Base-by-base conservation (phyloP, 179 eudicot species). In the Spergularia azorica region DNA sequence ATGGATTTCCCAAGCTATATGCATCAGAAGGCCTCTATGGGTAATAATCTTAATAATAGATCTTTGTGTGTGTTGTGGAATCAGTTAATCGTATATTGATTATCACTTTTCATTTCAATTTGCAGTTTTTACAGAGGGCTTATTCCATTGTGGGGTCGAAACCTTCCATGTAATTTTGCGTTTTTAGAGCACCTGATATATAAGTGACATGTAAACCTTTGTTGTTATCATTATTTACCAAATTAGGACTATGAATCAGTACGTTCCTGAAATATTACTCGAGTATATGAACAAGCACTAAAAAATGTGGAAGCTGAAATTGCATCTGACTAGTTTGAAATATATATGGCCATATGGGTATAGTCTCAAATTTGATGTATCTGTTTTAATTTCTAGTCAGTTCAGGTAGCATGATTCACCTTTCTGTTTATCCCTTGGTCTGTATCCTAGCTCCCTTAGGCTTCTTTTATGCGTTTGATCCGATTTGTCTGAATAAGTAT, bases 91-190 rank as follows among this genome's bases (percentile, higher is more conserved):
- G 60, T 69, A 67, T 74, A 62, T 64, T 80, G 51, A 76, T 58
- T 51, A 43, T 18, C 74, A n/a, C n/a, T 77, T 75, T 77, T 50
- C 61, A 76, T 76, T 58, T 80, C 66, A n/a, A 52, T 63, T 79
- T 87, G 83, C 97, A 93, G 96, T 72, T 93, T 91, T 68, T 93
- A 93, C 86, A 85, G 85, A 84, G 97, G 96, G 54, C 88, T 93
- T 72, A 63, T 91, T 90, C 94, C 96, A 70, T 89, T 90, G 50
- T 91, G 96, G 94, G 92, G 97, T 74, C 91, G 94, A 66, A 91
- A 91, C 73, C 86, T 93, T 79, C 97, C 96, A 93, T 92, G 97
- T 92, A 91, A 71, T 66, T 50, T 63, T 56, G 77, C 62, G 36
- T 76, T 76, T 71, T 56, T 71, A 65, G 38, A 52, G 60, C 56